Percentiles rank a stretch among this genome's conserved stretches.
Conservation (phyloP, 495 filamentous ascomycete genomes). For the Penicillium cinerascens region DNA sequence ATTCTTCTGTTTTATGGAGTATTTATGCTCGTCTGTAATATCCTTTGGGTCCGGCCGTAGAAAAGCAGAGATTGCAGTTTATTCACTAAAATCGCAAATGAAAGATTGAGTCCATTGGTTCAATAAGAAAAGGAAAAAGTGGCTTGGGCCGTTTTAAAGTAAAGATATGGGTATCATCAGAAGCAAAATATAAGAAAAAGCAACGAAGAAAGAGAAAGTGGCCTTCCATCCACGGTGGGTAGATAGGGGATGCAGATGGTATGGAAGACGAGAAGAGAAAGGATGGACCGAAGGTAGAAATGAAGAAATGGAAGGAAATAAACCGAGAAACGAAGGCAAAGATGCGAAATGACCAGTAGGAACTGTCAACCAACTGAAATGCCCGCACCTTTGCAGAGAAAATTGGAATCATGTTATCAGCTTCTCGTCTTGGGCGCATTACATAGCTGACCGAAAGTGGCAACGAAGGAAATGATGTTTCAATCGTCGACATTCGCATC, state of each 20-base stretch:
- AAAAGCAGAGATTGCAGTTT: too few species aligned
- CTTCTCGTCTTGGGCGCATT: not conserved
- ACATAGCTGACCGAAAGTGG: not conserved
- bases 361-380: not conserved
- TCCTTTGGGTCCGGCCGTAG: too few species aligned
- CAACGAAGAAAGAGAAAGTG: constrained; percentile 1
- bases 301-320: constrained; percentile 7
- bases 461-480: not conserved
- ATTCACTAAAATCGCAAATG: too few species aligned
- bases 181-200: constrained; percentile 10
- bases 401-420: not conserved
- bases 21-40: too few species aligned
- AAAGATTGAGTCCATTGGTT: too few species aligned
- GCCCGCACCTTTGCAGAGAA: not conserved
- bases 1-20: too few species aligned
- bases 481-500: constrained; percentile 28
- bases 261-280: constrained; percentile 6
- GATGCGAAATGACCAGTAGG: not conserved
- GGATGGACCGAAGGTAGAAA: constrained; percentile 8
- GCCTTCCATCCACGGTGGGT: not conserved
- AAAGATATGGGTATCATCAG: constrained; percentile 40
- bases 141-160: constrained; percentile 1
- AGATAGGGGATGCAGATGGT: constrained; percentile 5
- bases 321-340: constrained; percentile 3
- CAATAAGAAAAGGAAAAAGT: not conserved